Evolutionary conservation across 306 rosid species (phyloP).

Genomic region (Cercis canadensis): DNA sequence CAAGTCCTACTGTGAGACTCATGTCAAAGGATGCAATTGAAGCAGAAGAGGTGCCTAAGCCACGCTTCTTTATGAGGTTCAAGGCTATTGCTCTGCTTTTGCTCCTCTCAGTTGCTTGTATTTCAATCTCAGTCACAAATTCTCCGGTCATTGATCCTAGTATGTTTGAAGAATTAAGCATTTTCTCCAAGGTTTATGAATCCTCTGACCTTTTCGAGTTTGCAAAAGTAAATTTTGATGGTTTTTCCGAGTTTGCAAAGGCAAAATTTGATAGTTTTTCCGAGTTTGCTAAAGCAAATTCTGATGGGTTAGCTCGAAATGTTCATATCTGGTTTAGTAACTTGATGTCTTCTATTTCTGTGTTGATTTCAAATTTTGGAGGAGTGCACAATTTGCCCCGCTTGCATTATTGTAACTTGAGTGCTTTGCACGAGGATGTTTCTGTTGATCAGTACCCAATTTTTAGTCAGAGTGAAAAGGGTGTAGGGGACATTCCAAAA

Average conservation of each 20-base stretch:
- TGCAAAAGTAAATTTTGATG: slow-evolving; percentile 53
- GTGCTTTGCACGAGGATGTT: no score
- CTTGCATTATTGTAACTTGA: no score
- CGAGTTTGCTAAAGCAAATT: no score
- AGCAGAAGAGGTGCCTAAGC: slow-evolving; percentile 41
- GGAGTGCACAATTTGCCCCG: no score
- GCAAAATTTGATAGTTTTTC: slow-evolving; percentile 19
- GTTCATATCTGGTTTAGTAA: slow-evolving; percentile 8
- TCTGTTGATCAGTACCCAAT: no score
- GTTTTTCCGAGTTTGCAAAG: slow-evolving; percentile 47
- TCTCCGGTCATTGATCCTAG: slow-evolving; percentile 43
- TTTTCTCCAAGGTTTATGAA: slow-evolving; percentile 33
- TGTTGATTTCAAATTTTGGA: no score
- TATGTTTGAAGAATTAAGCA: slow-evolving; percentile 38
- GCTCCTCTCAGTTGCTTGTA: slow-evolving; percentile 48
- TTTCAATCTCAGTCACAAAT: slow-evolving; percentile 46
- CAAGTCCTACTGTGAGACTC: slow-evolving; percentile 14
- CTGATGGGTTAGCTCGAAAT: neutral
- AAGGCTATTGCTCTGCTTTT: slow-evolving; percentile 53
- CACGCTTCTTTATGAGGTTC: slow-evolving; percentile 40
- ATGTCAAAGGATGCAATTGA: slow-evolving; percentile 38
- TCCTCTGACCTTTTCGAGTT: slow-evolving; percentile 40
- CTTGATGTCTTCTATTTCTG: neutral
- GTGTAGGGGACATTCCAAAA: no score
- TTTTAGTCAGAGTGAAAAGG: no score